Evolutionary conservation across 768 basidiomycete species (phyloP).

Genomic region (Phaeotremella skinneri): DNA sequence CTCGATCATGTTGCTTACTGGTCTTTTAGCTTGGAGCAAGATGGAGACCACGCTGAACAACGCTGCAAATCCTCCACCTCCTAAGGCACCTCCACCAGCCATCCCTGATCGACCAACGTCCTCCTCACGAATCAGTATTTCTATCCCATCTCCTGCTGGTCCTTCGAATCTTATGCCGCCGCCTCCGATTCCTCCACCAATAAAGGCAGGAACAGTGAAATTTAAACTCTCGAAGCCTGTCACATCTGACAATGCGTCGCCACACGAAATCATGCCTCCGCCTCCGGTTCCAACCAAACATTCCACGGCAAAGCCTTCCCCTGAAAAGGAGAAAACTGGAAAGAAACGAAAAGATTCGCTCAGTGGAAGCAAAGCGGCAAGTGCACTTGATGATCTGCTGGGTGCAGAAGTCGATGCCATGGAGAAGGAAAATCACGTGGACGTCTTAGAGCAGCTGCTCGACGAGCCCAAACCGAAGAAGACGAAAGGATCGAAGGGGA

Average conservation of each 20-base stretch:
- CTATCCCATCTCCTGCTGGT: background rate
- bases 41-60: slow-evolving; percentile 56
- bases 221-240: slow-evolving; percentile 32
- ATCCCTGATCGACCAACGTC: slow-evolving; percentile 3
- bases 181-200: no score
- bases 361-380: slow-evolving; percentile 8
- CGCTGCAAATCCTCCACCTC: slow-evolving; percentile 10
- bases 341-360: slow-evolving; percentile 32
- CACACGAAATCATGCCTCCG: slow-evolving; percentile 14
- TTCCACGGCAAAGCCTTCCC: background rate
- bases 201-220: slow-evolving; percentile 45
- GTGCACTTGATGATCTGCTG: slow-evolving; percentile 44
- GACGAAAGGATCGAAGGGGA: slow-evolving; percentile 55
- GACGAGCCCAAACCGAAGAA: slow-evolving; percentile 58
- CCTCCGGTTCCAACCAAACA: slow-evolving; percentile 31
- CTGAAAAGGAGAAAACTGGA: slow-evolving; percentile 9
- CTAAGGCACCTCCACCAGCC: slow-evolving; percentile 3
- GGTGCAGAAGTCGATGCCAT: slow-evolving; percentile 50
- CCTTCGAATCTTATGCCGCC: slow-evolving; percentile 6
- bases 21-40: slow-evolving; percentile 67
- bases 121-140: background rate
- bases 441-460: slow-evolving; percentile 12
- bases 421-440: slow-evolving; percentile 24
- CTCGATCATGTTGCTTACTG: slow-evolving; percentile 5
- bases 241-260: slow-evolving; percentile 10